Evolutionary conservation across 441 rosid genomes (phyloP).

Genomic region (Pelargonium cotyledonis): DNA sequence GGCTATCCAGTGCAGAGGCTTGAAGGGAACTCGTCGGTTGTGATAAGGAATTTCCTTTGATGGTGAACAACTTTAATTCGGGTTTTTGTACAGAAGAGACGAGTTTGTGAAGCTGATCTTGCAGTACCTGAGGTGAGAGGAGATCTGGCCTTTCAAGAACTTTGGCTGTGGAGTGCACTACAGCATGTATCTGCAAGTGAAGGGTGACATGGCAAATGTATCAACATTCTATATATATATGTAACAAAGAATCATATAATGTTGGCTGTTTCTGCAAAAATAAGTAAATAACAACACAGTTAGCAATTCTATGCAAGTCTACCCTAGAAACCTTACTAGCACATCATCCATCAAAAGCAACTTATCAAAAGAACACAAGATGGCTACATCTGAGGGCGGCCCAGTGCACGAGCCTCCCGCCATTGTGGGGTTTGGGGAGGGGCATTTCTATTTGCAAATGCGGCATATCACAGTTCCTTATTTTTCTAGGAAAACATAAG

Average conservation of each 20-base stretch:
- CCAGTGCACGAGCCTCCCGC: too few relatives aligned
- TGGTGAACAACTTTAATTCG: constrained; percentile 13
- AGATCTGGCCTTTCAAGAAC: constrained; percentile 25
- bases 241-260: too few relatives aligned
- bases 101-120: constrained; percentile 21
- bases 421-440: too few relatives aligned
- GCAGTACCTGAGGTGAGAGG: constrained; percentile 20
- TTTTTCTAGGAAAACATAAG: too few relatives aligned
- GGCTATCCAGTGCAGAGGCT: constrained; percentile 7
- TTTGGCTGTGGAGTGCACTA: constrained; percentile 21
- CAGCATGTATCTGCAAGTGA: constrained; percentile 23
- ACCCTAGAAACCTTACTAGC: too few relatives aligned
- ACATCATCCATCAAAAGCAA: too few relatives aligned
- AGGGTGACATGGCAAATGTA: background rate
- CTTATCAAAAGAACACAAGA: background rate
- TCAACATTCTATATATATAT: background rate
- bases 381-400: background rate
- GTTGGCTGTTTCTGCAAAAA: too few relatives aligned
- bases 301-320: background rate
- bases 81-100: constrained; percentile 15
- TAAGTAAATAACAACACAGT: too few relatives aligned
- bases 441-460: background rate
- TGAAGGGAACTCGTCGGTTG: constrained; percentile 7
- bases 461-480: background rate
- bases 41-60: constrained; percentile 13